phyloP scores from a whole-genome alignment of 768 basidiomycete genomes.

The Tulasnella sp. region DNA sequence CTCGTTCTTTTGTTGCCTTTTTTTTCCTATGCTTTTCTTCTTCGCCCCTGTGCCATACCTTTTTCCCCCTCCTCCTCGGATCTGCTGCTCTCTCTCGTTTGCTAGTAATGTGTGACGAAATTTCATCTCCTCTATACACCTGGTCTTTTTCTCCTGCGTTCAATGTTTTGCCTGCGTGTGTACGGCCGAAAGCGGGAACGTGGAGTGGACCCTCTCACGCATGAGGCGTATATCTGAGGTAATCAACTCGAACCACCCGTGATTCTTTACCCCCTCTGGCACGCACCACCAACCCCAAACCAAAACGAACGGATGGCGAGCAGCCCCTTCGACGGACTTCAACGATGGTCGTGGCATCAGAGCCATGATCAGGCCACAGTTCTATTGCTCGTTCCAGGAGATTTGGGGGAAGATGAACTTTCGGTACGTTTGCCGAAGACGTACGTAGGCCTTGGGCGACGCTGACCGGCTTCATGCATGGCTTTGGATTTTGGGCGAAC shows the following conservation, averaged over 20 bases:
- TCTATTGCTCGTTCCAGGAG: conserved; percentile 21
- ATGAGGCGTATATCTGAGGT: neutral
- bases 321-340: conserved; percentile 9
- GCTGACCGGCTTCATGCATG: conserved; percentile 6
- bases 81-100: conserved; percentile 6
- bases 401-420: conserved; percentile 20
- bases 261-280: neutral
- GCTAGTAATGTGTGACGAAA: conserved; percentile 14
- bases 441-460: neutral
- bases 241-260: neutral
- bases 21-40: neutral
- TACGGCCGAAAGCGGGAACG: neutral
- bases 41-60: neutral
- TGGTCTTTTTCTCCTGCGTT: neutral
- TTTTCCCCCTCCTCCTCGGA: neutral
- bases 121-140: conserved; percentile 6
- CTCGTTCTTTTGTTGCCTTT: neutral
- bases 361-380: conserved; percentile 29
- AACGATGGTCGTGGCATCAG: conserved; percentile 29
- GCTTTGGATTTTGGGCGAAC: neutral
- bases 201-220: neutral
- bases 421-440: conserved; percentile 16
- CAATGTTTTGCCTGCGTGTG: neutral
- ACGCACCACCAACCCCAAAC: neutral
- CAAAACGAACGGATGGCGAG: neutral